A percentile compares a stretch with the other conserved stretches of the same genome.
Conservation (phyloP, 768 basidiomycete species). For the Boletus tylopilopsis region DNA sequence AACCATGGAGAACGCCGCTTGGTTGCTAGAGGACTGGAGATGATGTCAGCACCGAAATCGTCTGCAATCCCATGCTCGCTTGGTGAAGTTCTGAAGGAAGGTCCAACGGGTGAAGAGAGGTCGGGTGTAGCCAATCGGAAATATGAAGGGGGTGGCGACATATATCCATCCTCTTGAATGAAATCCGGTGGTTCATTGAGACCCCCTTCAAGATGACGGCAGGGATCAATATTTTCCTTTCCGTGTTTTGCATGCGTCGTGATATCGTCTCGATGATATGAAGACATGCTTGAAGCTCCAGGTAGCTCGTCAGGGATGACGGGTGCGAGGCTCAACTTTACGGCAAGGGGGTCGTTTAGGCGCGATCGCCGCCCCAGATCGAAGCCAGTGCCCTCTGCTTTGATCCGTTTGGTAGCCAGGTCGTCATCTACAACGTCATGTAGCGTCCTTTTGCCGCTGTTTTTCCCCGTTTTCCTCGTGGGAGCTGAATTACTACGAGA, state of each 20-base stretch:
- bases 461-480: conserved; percentile 42
- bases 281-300: conserved; percentile 32
- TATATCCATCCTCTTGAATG: conserved; percentile 81
- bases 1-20: conserved; percentile 17
- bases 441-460: conserved; percentile 75
- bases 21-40: conserved; percentile 30
- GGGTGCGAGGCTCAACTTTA: conserved; percentile 7
- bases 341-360: conserved; percentile 11
- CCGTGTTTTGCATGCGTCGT: conserved; percentile 32
- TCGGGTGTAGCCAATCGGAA: conserved; percentile 50
- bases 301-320: conserved; percentile 6
- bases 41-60: conserved; percentile 50
- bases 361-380: conserved; percentile 30
- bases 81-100: conserved; percentile 19
- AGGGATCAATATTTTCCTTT: conserved; percentile 38
- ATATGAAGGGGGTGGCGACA: conserved; percentile 63
- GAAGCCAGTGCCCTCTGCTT: conserved; percentile 16
- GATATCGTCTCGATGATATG: conserved; percentile 43
- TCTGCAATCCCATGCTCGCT: conserved; percentile 15
- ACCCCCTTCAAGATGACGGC: conserved; percentile 38
- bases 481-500: conserved; percentile 29
- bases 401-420: conserved; percentile 48
- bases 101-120: conserved; percentile 59
- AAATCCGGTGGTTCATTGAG: conserved; percentile 36
- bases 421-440: conserved; percentile 69